Evolutionary conservation across 1,284 basidiomycete genomes (phyloP), one percentile per base, ranked within the genome.

Genomic region (Grifola frondosa): DNA sequence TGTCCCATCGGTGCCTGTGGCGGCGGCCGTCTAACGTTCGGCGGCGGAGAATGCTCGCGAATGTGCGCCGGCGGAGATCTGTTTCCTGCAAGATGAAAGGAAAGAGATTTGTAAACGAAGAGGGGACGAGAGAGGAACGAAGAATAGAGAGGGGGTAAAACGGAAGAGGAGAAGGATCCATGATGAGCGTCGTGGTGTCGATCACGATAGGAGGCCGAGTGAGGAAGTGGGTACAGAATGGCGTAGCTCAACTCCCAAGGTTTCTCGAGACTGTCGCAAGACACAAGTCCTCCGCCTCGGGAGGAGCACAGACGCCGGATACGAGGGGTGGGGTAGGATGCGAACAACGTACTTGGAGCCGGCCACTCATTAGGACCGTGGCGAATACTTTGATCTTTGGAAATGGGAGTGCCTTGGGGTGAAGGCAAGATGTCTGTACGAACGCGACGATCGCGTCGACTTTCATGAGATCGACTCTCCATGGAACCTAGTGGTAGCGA

Each of bases 281-380:
- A 60, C 62, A 66, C 60, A 49, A 53, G 64, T 65, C 69, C 67
- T 74, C 70, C 73, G 66, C 74, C 72, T 67, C 65, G 70, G 68
- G 67, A 77, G 69, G 66, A 70, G 64, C 54, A 61, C 59, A 54
- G 54, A 57, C 64, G 68, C 66, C 62, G 57, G 59, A 60, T 59
- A 65, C 62, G 64, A 66, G 62, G 62, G 67, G 67, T 65, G 64
- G 66, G 70, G 69, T 61, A 78, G 67, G 75, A 82, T 75, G 80
- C 71, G 69, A 78, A 85, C 69, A 87, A 87, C 83, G 83, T 87
- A 87, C 84, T 85, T 67, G 73, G 66, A 74, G 79, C 64, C 67
- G 78, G 66, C 63, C 73, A 69, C 62, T 62, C 68, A 63, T 67
- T 67, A 49, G 64, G 61, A 60, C 66, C 68, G 53, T 62, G 64